These are phyloP conservation scores for Austroboletus novae-zelandiae DNA, from an alignment of 1,284 basidiomycete species.

Conservation along the genomic window DNA sequence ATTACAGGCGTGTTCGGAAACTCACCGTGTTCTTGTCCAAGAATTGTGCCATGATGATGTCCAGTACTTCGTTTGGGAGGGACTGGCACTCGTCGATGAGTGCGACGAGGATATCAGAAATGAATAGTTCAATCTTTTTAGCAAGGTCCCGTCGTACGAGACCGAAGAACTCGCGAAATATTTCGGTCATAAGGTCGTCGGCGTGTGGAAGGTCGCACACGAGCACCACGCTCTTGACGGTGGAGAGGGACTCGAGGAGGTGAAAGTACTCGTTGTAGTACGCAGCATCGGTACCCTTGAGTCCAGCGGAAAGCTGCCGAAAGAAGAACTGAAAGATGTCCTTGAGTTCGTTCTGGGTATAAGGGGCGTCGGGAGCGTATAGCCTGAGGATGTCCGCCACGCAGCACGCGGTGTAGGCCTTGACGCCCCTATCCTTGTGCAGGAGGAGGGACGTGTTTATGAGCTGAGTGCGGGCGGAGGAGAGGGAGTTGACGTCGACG, in stretches of 20 bases:
- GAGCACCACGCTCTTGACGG: conserved; percentile 92
- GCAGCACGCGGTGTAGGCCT: conserved; percentile 92
- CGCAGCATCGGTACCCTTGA: conserved; percentile 66
- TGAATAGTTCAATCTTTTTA: conserved; percentile 86
- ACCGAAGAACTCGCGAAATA: conserved; percentile 83
- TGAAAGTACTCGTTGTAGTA: conserved; percentile 93
- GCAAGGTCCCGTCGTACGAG: conserved; percentile 80
- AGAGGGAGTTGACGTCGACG: conserved; percentile 74
- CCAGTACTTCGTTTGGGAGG: conserved; percentile 77
- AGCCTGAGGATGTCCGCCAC: conserved; percentile 91
- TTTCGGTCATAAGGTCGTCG: conserved; percentile 82
- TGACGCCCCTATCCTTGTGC: conserved; percentile 94
- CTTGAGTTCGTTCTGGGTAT: conserved; percentile 82
- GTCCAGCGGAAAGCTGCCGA: conserved; percentile 72
- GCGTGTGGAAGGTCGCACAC: conserved; percentile 87
- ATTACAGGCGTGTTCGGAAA: not conserved
- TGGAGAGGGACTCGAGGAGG: conserved; percentile 87
- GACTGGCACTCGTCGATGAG: conserved; percentile 84
- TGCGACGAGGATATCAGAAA: conserved; percentile 87
- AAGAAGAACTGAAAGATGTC: conserved; percentile 97
- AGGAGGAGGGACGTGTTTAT: conserved; percentile 78
- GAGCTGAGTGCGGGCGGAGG: conserved; percentile 74
- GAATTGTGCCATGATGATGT: conserved; percentile 84
- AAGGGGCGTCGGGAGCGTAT: conserved; percentile 97
- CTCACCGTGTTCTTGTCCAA: conserved; percentile 70